Evolutionary conservation across 257 asterid species (phyloP).

Genomic region (Solanum ossicruentum): DNA sequence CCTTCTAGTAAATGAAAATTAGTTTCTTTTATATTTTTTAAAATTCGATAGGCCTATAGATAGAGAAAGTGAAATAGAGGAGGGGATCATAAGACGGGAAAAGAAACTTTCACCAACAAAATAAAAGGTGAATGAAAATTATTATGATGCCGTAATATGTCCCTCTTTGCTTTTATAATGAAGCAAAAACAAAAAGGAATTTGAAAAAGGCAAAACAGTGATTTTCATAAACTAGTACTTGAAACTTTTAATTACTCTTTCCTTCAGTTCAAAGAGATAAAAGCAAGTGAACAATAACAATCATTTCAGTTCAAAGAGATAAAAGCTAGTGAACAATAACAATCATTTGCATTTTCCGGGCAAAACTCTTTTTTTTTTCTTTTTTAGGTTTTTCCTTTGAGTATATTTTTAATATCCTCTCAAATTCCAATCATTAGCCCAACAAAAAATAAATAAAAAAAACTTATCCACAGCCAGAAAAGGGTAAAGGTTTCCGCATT

Average conservation of each 20-base stretch:
- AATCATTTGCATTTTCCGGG: not conserved
- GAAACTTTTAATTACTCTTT: not conserved
- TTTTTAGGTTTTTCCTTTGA: not conserved
- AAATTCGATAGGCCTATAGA: not conserved
- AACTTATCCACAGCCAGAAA: not conserved
- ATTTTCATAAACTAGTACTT: not conserved
- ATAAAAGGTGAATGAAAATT: not conserved
- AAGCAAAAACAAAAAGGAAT: not conserved
- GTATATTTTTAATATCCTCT: not conserved
- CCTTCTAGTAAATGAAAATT: not conserved
- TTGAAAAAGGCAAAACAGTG: not conserved
- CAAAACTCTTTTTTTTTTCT: not conserved
- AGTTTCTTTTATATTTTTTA: not conserved
- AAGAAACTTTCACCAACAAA: not conserved
- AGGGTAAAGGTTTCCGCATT: not conserved
- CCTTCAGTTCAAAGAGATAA: not conserved
- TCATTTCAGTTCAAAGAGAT: not conserved
- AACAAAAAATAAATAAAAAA: not conserved
- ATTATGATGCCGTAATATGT: not conserved
- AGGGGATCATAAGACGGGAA: not conserved
- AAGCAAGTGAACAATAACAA: not conserved
- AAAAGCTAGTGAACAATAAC: not conserved
- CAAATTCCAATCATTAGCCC: not conserved
- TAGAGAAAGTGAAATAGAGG: not conserved
- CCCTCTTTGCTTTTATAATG: not conserved